Conservation (phyloP, 345 rosid species). For the Gossypium longicalyx region DNA sequence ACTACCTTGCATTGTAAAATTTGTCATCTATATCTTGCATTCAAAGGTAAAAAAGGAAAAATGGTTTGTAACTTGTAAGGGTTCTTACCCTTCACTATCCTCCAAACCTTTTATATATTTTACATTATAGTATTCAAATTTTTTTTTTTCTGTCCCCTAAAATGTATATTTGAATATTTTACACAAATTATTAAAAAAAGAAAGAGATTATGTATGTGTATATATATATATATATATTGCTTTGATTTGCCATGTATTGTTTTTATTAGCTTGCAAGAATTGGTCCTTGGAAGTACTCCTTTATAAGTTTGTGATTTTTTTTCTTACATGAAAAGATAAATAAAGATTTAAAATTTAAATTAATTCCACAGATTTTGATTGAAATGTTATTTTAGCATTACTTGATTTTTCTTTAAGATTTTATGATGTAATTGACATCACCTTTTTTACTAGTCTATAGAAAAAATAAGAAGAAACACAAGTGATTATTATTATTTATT, state of each 20-base stretch:
- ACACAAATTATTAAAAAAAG: too few species aligned
- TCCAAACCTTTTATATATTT: too few species aligned
- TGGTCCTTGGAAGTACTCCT: constrained; percentile 1
- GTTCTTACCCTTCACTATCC: too few species aligned
- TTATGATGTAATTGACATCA: not conserved
- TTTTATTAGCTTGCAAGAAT: not conserved
- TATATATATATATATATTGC: not conserved
- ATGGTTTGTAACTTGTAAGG: too few species aligned
- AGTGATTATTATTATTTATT: not conserved
- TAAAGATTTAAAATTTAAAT: not conserved
- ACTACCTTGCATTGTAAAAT: too few species aligned
- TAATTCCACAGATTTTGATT: not conserved
- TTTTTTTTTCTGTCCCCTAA: too few species aligned
- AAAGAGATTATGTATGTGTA: too few species aligned
- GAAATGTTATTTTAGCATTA: not conserved
- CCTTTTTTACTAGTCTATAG: not conserved
- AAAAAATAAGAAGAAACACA: not conserved
- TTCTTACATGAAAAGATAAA: not conserved
- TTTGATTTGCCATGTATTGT: not conserved
- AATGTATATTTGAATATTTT: too few species aligned
- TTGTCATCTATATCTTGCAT: too few species aligned
- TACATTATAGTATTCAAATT: too few species aligned
- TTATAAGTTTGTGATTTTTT: not conserved
- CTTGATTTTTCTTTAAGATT: not conserved
- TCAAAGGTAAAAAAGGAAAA: too few species aligned